Conservation (phyloP, 208 protist species). For the Crithidia mellificae region DNA sequence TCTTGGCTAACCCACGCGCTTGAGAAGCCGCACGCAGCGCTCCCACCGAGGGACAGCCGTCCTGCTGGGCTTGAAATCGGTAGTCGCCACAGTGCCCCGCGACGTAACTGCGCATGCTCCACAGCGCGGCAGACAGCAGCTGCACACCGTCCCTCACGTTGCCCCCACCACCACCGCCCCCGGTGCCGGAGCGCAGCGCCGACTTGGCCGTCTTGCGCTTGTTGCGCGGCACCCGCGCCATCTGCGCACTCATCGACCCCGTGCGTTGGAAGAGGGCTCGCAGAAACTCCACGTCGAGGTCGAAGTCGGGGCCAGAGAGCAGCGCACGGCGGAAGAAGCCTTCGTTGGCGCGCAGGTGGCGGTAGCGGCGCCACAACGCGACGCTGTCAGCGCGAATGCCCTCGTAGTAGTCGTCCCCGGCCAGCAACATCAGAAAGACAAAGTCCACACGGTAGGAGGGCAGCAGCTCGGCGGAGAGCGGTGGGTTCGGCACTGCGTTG, state of each 20-base stretch:
- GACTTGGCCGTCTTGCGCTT: constrained; percentile 44
- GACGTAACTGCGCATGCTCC: constrained; percentile 61
- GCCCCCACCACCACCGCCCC: constrained; percentile 15
- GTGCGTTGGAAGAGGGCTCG: constrained; percentile 34
- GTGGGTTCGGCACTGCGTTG: constrained; percentile 44
- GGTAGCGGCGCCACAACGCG: constrained; percentile 70
- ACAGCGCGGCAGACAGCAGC: constrained; percentile 73
- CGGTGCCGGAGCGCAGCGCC: constrained; percentile 24
- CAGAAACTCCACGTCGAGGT: constrained; percentile 73
- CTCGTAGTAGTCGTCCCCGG: constrained; percentile 79
- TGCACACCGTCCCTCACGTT: constrained; percentile 39
- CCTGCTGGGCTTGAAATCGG: constrained; percentile 33
- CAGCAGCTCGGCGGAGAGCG: constrained; percentile 47
- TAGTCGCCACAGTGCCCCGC: constrained; percentile 70
- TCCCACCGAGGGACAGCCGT: constrained; percentile 22
- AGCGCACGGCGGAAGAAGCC: constrained; percentile 61
- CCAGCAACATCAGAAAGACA: constrained; percentile 76
- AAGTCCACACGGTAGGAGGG: constrained; percentile 85
- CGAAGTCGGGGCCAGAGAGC: constrained; percentile 38
- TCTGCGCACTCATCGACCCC: constrained; percentile 10
- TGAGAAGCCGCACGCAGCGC: constrained; percentile 46
- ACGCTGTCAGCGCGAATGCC: constrained; percentile 51
- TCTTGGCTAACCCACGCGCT: constrained; percentile 20
- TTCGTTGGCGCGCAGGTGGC: constrained; percentile 65
- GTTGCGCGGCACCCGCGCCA: constrained; percentile 36